Base-by-base conservation (phyloP, 148 eudicot species). In the Bassia scoparia region DNA sequence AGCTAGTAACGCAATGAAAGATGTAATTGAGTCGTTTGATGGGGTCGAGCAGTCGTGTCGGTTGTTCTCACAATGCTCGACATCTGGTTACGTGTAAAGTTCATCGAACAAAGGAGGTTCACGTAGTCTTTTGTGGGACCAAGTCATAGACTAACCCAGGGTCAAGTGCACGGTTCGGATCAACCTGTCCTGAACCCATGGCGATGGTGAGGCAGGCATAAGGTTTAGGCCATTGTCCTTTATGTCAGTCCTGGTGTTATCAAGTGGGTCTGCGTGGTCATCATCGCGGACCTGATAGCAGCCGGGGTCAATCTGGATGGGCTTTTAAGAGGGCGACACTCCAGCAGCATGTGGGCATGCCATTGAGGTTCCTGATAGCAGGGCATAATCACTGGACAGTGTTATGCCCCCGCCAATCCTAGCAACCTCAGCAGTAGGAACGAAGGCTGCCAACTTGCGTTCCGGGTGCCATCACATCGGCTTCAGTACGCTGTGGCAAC, bases 391-490 rank as follows among this genome's bases (percentile, higher is more conserved):
- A 73, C 71, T 79, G 0, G 80, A 83, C 61, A 83, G 54, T 21
- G 49, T 50, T 41, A 79, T 76, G 21, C 21, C 34, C 13, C 69
- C 63, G 7, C 83, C 83, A 67, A 79, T 79, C 68, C 23, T 66
- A 20, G 80, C 80, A 12, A 74, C 80, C 41, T 68, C 70, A 18
- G 37, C 54, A 30, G 50, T 69, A n/a, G 82, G 82, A 55, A 72
- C 70, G 66, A 44, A 83, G 0, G 86, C 81, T 10, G 83, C 86
- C 1, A 80, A 50, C 48, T 35, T 65, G 81, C 4, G 78, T 69
- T 21, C 86, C 83, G 0, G 86, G 86, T 34, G 83, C 86, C 69
- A 83, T 70, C 7, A 83, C 21, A 64, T 83, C 18, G 86, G 86
- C 30, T 83, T 83, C 34, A 80, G 23, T 27, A 83, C 62, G 3